These are phyloP conservation scores for Gynostemma pentaphyllum DNA, from an alignment of 306 rosid species.

Conservation along the genomic window DNA sequence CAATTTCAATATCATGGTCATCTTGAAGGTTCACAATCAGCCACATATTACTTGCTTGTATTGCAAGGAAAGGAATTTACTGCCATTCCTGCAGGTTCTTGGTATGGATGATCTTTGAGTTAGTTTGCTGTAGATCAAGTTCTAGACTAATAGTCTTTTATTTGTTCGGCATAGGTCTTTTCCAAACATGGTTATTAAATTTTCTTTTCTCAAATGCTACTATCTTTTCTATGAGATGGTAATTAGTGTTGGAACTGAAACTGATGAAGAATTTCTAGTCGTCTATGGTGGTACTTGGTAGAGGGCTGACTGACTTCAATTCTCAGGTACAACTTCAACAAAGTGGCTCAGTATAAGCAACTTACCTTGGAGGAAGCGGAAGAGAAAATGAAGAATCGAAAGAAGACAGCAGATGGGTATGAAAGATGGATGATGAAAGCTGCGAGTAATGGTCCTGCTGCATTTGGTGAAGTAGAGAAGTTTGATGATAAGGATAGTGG, in stretches of 20 bases:
- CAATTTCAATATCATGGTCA: slow-evolving; percentile 82
- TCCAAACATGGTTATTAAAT: background rate
- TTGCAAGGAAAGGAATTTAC: slow-evolving; percentile 80
- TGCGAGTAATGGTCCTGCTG: slow-evolving; percentile 79
- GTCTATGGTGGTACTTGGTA: background rate
- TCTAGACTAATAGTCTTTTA: background rate
- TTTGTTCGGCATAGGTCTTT: background rate
- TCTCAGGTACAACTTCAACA: slow-evolving; percentile 86
- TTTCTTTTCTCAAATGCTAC: background rate
- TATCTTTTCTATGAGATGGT: background rate
- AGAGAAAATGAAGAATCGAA: slow-evolving; percentile 89
- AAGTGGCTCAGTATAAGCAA: slow-evolving; percentile 91
- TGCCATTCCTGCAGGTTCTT: slow-evolving; percentile 97
- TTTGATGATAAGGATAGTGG: slow-evolving; percentile 58
- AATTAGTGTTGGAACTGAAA: background rate
- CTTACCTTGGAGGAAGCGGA: slow-evolving; percentile 96
- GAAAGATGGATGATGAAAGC: slow-evolving; percentile 99
- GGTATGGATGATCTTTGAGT: slow-evolving; percentile 36
- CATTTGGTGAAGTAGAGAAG: slow-evolving; percentile 69
- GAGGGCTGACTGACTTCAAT: slow-evolving; percentile 8
- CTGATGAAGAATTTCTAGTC: background rate
- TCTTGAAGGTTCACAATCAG: slow-evolving; percentile 91
- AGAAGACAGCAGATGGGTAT: slow-evolving; percentile 97
- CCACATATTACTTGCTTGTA: slow-evolving; percentile 78
- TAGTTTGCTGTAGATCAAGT: background rate